Evolutionary conservation across 257 asterid species (phyloP).

Genomic region (Anisodus acutangulus): DNA sequence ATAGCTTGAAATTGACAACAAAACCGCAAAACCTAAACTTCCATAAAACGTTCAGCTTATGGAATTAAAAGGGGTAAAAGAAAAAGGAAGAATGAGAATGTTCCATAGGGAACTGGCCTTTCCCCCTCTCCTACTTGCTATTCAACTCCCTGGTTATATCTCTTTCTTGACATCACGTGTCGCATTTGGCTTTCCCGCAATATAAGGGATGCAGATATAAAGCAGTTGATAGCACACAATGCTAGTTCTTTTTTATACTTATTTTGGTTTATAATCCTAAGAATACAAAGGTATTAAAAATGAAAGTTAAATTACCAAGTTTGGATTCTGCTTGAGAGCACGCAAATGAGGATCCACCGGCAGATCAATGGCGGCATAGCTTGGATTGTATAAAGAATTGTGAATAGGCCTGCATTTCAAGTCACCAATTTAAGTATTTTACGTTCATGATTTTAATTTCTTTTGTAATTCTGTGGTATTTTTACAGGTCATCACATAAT

Average conservation of each 20-base stretch:
- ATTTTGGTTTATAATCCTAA: neutral
- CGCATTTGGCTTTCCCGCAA: neutral
- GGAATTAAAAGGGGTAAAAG: slow-evolving; percentile 2
- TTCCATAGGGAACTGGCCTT: neutral
- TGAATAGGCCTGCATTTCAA: neutral
- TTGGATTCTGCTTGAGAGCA: neutral
- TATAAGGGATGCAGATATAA: neutral
- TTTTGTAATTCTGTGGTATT: neutral
- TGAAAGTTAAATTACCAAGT: neutral
- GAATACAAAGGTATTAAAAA: neutral
- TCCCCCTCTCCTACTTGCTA: neutral
- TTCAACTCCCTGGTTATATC: neutral
- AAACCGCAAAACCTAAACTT: neutral
- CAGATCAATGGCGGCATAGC: neutral
- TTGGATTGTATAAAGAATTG: neutral
- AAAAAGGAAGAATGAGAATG: neutral
- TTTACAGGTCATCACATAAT: neutral
- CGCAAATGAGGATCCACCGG: neutral
- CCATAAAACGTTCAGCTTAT: neutral
- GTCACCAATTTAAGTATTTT: neutral
- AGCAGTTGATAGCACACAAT: neutral
- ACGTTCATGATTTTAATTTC: neutral
- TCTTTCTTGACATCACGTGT: too few relatives aligned
- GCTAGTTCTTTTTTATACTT: neutral
- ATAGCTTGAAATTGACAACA: neutral